A percentile compares a stretch with the other conserved stretches of the same genome.
phyloP scores from a whole-genome alignment of 1,284 basidiomycete species.

The Papiliotrema terrestris region DNA sequence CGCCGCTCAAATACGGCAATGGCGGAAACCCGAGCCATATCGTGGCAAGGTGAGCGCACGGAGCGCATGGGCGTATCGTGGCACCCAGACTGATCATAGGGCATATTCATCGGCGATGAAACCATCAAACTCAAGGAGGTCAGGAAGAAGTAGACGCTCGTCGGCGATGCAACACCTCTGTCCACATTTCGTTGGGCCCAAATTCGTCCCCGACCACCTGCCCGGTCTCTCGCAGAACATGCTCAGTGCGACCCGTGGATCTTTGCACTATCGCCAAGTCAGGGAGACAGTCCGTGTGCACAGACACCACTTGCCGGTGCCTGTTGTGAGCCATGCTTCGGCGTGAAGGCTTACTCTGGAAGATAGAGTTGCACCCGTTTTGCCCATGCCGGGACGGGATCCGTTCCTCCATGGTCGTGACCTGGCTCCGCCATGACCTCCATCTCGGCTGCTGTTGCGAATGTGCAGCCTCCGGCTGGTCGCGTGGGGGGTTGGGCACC shows the following conservation, averaged over 20 bases:
- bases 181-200: conserved; percentile 30
- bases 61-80: neutral
- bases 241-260: conserved; percentile 19
- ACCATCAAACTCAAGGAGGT: conserved; percentile 83
- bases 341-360: conserved; percentile 28
- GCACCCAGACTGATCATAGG: conserved; percentile 52
- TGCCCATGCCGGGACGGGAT: neutral
- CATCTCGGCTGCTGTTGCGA: no score
- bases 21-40: conserved; percentile 92
- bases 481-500: no score
- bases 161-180: conserved; percentile 31
- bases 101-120: conserved; percentile 87
- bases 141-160: conserved; percentile 81
- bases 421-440: no score
- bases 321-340: conserved; percentile 14
- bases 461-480: no score
- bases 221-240: conserved; percentile 34
- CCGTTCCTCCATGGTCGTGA: no score
- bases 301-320: conserved; percentile 28
- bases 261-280: conserved; percentile 31
- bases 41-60: conserved; percentile 76
- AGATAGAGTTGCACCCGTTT: conserved; percentile 28
- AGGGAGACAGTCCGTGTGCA: conserved; percentile 22
- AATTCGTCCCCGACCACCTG: conserved; percentile 33
- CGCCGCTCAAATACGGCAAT: conserved; percentile 77